Percentiles rank a stretch among this genome's conserved stretches.
Evolutionary conservation across 2,329 filamentous ascomycete genomes (phyloP).

Genomic region (Bipolaris zeicola): DNA sequence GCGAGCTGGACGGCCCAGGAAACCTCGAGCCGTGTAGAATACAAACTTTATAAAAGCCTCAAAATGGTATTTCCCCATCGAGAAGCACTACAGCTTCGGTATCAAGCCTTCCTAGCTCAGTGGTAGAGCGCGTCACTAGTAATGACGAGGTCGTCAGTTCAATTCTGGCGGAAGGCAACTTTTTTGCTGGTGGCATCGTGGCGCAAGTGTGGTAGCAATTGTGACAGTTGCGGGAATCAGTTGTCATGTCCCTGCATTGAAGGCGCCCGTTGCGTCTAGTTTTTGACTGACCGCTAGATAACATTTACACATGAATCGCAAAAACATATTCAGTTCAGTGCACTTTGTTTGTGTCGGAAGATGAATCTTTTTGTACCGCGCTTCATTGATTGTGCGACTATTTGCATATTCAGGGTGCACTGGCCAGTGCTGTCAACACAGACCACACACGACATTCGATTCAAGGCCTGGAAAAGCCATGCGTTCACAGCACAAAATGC

Average conservation of each 20-base stretch:
- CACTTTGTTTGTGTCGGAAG: neutral
- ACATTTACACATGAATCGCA: neutral
- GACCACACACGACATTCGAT: neutral
- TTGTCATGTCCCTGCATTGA: neutral
- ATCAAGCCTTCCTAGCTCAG: slow-evolving; percentile 17
- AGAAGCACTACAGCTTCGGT: neutral
- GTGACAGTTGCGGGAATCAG: too few species aligned
- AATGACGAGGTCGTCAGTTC: slow-evolving; percentile 20
- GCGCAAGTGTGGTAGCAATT: neutral
- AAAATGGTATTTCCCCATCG: neutral
- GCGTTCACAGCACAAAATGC: neutral
- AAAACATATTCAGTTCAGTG: neutral
- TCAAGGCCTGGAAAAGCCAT: neutral
- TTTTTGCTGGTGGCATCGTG: slow-evolving; percentile 1
- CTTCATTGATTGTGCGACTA: neutral
- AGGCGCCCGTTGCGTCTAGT: neutral
- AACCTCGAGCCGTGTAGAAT: neutral
- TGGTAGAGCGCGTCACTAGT: slow-evolving; percentile 17
- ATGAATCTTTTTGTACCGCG: neutral
- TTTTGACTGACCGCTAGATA: neutral
- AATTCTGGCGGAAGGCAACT: slow-evolving; percentile 17
- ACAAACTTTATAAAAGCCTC: neutral
- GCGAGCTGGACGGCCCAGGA: neutral
- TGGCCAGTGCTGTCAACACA: neutral
- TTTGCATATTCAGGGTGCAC: neutral